These are phyloP conservation scores for Kurtzmaniella natalensis DNA, from an alignment of 1,139 yeast species.

Conservation along the genomic window DNA sequence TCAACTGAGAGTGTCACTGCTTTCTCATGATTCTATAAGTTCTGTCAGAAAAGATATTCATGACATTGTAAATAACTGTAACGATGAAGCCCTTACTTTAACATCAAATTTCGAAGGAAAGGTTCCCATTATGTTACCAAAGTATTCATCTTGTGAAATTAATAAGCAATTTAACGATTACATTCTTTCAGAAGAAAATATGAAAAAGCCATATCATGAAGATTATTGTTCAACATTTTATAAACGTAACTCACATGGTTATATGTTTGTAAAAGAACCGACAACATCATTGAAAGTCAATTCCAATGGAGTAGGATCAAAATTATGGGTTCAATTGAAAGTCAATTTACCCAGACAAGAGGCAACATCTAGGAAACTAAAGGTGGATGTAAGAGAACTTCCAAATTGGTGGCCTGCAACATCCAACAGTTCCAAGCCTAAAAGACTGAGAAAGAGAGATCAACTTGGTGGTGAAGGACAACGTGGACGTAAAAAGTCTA, in stretches of 20 bases:
- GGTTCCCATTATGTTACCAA: constrained; percentile 3
- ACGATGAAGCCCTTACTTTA: neutral
- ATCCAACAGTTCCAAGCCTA: constrained; percentile 5
- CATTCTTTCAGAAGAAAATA: constrained; percentile 5
- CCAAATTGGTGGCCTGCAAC: constrained; percentile 27
- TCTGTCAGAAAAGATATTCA: neutral
- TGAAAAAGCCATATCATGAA: constrained; percentile 14
- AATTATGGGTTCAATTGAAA: constrained; percentile 27
- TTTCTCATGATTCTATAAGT: neutral
- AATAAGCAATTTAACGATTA: constrained; percentile 4
- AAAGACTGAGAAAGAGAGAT: constrained; percentile 2
- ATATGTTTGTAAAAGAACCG: constrained; percentile 36
- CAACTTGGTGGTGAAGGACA: constrained; percentile 1
- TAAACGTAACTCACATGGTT: constrained; percentile 31
- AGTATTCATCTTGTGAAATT: neutral
- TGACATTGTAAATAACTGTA: neutral
- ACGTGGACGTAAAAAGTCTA: neutral
- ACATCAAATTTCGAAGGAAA: neutral
- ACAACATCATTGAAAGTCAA: constrained; percentile 26
- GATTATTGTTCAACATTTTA: constrained; percentile 32
- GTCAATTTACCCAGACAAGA: constrained; percentile 17
- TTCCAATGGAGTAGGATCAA: constrained; percentile 17
- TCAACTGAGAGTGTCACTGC: neutral
- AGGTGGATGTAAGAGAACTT: constrained; percentile 24
- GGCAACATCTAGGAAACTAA: constrained; percentile 14